A percentile compares a stretch with the other conserved stretches of the same genome.
Conservation (phyloP, 2,329 filamentous ascomycete species). For the Nemania serpens region DNA sequence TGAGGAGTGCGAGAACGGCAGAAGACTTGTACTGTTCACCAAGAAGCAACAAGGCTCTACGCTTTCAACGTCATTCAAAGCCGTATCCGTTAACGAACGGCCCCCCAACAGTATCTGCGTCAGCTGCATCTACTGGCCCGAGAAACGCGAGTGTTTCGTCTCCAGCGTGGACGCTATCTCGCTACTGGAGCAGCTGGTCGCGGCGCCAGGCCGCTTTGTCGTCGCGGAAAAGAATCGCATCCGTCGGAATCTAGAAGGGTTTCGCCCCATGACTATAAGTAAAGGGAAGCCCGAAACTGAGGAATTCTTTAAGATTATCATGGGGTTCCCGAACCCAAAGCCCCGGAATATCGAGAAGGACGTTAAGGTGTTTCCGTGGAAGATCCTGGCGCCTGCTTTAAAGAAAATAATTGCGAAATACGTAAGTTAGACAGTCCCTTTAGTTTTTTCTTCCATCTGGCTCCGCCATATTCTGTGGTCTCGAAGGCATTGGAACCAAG, state of each 20-base stretch:
- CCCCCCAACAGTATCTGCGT: conserved; percentile 87
- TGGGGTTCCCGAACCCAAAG: conserved; percentile 94
- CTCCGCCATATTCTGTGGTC: too few relatives aligned
- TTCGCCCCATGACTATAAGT: conserved; percentile 88
- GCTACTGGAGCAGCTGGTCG: conserved; percentile 89
- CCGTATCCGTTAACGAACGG: conserved; percentile 78
- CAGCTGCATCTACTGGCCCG: conserved; percentile 96
- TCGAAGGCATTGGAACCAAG: too few relatives aligned
- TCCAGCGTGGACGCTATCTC: conserved; percentile 97
- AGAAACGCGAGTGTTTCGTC: conserved; percentile 88
- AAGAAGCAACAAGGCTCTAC: conserved; percentile 82
- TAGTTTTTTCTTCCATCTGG: too few relatives aligned
- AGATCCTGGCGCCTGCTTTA: conserved; percentile 80
- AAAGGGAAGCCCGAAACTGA: conserved; percentile 92
- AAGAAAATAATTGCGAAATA: conserved; percentile 99
- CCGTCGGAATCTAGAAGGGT: conserved; percentile 91
- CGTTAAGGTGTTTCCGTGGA: conserved; percentile 98
- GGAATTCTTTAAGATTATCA: conserved; percentile 98
- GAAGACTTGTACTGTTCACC: conserved; percentile 87
- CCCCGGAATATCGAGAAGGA: conserved; percentile 98
- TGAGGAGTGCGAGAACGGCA: conserved; percentile 78
- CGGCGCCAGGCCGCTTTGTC: conserved; percentile 74
- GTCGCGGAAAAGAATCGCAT: conserved; percentile 99
- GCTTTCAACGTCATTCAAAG: conserved; percentile 78
- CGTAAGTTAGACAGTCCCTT: conserved; percentile 35